Evolutionary conservation across 768 basidiomycete species (phyloP).

Genomic region (Podaxis pistillaris): DNA sequence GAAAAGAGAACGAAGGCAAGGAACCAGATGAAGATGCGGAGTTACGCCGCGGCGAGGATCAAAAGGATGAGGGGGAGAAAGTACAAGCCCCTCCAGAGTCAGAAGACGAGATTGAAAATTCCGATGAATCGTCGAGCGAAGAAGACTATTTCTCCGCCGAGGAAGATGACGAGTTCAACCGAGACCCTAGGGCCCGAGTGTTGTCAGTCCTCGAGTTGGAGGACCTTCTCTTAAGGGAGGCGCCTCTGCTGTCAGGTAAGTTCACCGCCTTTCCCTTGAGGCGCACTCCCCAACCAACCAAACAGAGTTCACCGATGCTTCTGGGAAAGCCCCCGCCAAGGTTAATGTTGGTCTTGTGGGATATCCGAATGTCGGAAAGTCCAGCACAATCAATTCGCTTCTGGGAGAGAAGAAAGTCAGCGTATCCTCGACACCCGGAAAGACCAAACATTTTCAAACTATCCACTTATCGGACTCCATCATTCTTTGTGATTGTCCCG

Average conservation of each 20-base stretch:
- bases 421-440: slow-evolving; percentile 96
- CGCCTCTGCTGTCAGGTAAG: slow-evolving; percentile 71
- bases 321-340: slow-evolving; percentile 58
- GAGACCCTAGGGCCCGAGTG: slow-evolving; percentile 71
- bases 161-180: slow-evolving; percentile 49
- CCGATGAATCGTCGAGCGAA: slow-evolving; percentile 36
- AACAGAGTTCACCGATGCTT: slow-evolving; percentile 58
- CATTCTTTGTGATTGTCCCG: slow-evolving; percentile 94
- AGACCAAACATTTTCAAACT: slow-evolving; percentile 99
- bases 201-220: slow-evolving; percentile 88
- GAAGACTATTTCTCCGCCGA: slow-evolving; percentile 48
- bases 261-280: not conserved
- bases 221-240: slow-evolving; percentile 66
- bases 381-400: slow-evolving; percentile 94
- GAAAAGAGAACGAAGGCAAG: slow-evolving; percentile 14
- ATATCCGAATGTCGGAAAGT: slow-evolving; percentile 99
- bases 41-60: not conserved
- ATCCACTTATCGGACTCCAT: slow-evolving; percentile 89
- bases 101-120: slow-evolving; percentile 19
- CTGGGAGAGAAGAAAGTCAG: slow-evolving; percentile 97
- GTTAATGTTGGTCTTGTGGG: slow-evolving; percentile 90
- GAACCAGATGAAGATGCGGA: slow-evolving; percentile 20
- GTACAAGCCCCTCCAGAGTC: slow-evolving; percentile 19
- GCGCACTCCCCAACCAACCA: not conserved
- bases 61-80: slow-evolving; percentile 23